Conservation (phyloP, 176 grass and related monocot genomes). For the Avena atlantica region DNA sequence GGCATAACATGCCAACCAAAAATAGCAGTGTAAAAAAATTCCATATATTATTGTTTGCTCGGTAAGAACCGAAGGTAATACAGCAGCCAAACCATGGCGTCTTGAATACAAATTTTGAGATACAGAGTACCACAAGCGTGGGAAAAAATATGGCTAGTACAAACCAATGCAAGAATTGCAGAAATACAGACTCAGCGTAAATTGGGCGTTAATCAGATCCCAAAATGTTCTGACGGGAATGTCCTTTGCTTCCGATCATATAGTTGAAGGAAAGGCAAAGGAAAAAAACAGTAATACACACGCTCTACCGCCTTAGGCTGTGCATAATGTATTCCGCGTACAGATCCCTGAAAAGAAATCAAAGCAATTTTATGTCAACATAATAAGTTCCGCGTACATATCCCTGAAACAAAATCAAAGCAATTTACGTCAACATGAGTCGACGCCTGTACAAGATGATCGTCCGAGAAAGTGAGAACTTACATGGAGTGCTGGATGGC, state of each 20-base stretch:
- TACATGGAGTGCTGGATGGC: slow-evolving; percentile 92
- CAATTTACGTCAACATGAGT: neutral
- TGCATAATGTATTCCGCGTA: slow-evolving; percentile 83
- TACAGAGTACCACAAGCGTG: neutral
- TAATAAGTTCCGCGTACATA: slow-evolving; percentile 56
- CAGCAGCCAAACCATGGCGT: slow-evolving; percentile 32
- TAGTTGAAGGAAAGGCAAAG: neutral
- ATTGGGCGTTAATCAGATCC: slow-evolving; percentile 27
- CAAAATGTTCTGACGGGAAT: neutral
- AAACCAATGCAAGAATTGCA: slow-evolving; percentile 3
- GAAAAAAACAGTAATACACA: neutral
- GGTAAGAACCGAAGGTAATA: slow-evolving; percentile 35
- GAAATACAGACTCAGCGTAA: slow-evolving; percentile 25
- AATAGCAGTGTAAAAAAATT: neutral
- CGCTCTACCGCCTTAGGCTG: slow-evolving; percentile 64
- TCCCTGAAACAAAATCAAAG: slow-evolving; percentile 54
- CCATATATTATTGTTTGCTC: neutral
- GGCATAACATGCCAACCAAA: no score
- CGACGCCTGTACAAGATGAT: neutral
- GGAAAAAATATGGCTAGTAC: slow-evolving; percentile 33
- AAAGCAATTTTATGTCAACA: slow-evolving; percentile 13
- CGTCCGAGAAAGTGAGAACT: slow-evolving; percentile 3
- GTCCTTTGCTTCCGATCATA: slow-evolving; percentile 4
- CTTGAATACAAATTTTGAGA: slow-evolving; percentile 23
- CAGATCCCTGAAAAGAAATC: slow-evolving; percentile 60